Evolutionary conservation across 1,139 yeast genomes (phyloP).

Genomic region (Diutina catenulata): DNA sequence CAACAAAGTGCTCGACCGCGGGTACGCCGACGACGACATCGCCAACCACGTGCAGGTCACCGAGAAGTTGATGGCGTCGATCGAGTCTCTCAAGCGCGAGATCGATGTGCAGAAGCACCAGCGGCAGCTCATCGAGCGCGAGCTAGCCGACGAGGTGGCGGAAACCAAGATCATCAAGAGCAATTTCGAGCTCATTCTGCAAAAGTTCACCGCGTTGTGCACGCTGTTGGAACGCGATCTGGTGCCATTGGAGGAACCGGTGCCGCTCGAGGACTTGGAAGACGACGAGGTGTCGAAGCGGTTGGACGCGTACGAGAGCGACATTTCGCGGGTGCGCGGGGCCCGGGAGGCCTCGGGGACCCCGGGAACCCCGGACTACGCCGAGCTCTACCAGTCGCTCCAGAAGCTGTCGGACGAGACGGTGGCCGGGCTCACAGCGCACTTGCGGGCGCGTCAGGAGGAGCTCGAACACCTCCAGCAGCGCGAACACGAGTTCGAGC

Average conservation of each 20-base stretch:
- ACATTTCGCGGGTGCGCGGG: background rate
- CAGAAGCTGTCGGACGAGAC: slow-evolving; percentile 13
- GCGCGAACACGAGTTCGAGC: slow-evolving; percentile 16
- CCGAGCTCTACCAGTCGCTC: no score
- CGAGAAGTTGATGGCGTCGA: background rate
- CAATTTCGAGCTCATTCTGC: background rate
- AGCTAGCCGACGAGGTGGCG: background rate
- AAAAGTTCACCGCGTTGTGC: slow-evolving; percentile 1
- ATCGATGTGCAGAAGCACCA: background rate
- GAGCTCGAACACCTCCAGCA: slow-evolving; percentile 14
- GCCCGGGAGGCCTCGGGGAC: no score
- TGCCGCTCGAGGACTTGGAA: background rate
- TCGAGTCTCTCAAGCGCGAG: background rate
- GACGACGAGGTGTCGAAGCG: background rate
- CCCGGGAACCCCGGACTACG: no score
- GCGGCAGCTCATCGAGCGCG: slow-evolving; percentile 1
- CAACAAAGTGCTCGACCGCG: background rate
- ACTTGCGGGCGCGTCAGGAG: slow-evolving; percentile 19
- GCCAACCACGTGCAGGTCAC: slow-evolving; percentile 2
- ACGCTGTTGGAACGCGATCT: background rate
- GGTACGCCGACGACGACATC: background rate
- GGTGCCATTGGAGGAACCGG: background rate
- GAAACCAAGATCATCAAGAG: background rate
- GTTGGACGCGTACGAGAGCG: background rate
- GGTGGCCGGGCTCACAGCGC: slow-evolving; percentile 17